Base-by-base conservation (phyloP, 2,329 filamentous ascomycete species). In the Lizonia empirigonia region DNA sequence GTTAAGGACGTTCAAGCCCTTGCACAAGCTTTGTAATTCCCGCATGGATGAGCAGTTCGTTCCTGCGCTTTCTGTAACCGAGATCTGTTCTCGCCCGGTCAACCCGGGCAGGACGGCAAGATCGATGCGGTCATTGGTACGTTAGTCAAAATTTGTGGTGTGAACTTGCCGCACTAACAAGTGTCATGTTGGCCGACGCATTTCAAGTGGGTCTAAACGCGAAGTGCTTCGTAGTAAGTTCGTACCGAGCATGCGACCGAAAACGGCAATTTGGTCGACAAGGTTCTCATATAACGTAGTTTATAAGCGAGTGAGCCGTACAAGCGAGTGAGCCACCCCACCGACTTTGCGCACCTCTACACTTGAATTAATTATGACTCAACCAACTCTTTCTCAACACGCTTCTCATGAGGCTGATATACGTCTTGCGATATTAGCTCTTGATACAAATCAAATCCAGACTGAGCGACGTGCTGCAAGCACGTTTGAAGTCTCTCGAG, bases 1-100 rank as follows among this genome's bases (percentile, higher is more conserved):
- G 20, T 45, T 45, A 51, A 51, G 48, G 35, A 45, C n/a, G 10
- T 18, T 30, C 22, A 45, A 45, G 30, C 48, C 23, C 18, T 40
- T 35, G 23, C 29, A 18, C 36, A 51, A 45, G 48, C 48, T 46
- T 51, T 32, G 35, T 36, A 19, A 20, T 35, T 39, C 18, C 30
- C 12, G 30, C 20, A 22, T 51, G 16, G n/a, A 41, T 40, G 23
- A 40, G 22, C 40, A 40, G 5, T 32, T 29, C 23, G 12, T 24
- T 45, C n/a, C 12, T 22, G 30, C 36, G 16, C 24, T 37, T 26
- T 51, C 36, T 41, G 18, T 35, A 41, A 45, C 29, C 24, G 36
- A 51, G 35, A 40, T 45, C 41, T 41, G 16, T 45, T 41, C 36
- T 46, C 36, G 41, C 32, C 35, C 26, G 19, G 12, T 46, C 32